Evolutionary conservation across 2,329 filamentous ascomycete species (phyloP), one percentile per base, ranked within the genome.

Genomic region (Arthrobotrys entomopaga): DNA sequence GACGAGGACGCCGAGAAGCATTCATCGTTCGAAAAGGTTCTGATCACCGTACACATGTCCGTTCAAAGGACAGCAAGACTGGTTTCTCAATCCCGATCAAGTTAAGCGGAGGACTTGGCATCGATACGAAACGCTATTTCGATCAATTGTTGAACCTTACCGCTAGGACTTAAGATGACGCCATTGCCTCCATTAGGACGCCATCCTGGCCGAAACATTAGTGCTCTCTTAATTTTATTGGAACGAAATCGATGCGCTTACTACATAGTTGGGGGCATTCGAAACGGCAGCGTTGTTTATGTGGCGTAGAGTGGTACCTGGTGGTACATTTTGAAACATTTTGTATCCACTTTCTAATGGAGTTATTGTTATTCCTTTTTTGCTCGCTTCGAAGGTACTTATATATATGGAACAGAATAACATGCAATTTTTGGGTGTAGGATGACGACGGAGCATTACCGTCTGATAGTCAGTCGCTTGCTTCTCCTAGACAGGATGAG

Each of bases 101-200:
- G 54, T 40, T 74, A 50, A 64, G 61, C 61, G 70, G 64, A 15
- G 70, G 70, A 48, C 61, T 74, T 57, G 70, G 70, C 61, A 74
- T 74, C 43, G 70, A 74, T 57, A 74, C 70, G 15, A 74, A 63
- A 54, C 70, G 63, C 38, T 74, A 74, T 66, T 74, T 74, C 34
- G 70, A 74, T 43, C 70, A 74, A 22, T 34, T 74, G 52, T 57
- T 74, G 43, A 74, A 74, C 34, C 64, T 74, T 43, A 67, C 70
- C 10, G 70, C 70, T 24, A 60, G 70, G 61, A 74, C 70, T 46
- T 74, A 58, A 38, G 40, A 64, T 64, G 58, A 53, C 66, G 66
- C 64, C 52, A 71, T 54, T 11, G n/a, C 22, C 11, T 19, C n/a
- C 15, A 6, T 53, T 11, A 53, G 11, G 19, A n/a, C 52, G 24